Conservation (phyloP, 139 green algal species). For the Chlorella sp. region DNA sequence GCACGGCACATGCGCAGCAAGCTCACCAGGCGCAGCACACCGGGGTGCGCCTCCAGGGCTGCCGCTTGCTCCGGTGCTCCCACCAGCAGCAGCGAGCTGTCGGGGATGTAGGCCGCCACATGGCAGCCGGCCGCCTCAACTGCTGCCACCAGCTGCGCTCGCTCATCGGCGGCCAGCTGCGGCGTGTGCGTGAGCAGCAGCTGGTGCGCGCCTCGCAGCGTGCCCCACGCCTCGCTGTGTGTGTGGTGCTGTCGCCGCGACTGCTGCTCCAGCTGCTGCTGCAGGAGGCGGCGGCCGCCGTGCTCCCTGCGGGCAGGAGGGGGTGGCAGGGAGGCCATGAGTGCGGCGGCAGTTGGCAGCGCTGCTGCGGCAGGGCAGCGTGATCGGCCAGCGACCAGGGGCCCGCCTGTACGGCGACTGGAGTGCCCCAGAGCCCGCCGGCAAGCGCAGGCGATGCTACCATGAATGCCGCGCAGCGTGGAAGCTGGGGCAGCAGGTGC, state of each 20-base stretch:
- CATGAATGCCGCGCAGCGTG: no score
- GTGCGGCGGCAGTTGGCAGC: background rate
- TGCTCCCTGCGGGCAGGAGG: conserved; percentile 11
- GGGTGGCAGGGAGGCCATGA: background rate
- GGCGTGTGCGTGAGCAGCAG: conserved; percentile 27
- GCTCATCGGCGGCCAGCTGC: background rate
- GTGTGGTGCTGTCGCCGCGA: background rate
- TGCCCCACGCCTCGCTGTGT: background rate
- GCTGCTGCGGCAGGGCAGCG: background rate
- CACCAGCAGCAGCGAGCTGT: conserved; percentile 44
- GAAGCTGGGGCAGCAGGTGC: no score
- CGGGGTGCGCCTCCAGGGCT: background rate
- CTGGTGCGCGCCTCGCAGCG: conserved; percentile 7
- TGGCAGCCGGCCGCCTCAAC: background rate
- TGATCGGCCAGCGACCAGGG: no score
- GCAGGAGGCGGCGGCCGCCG: background rate
- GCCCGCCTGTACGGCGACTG: no score
- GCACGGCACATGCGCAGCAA: no score
- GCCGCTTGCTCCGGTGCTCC: background rate
- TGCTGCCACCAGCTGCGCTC: background rate
- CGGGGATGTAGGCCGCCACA: conserved; percentile 33
- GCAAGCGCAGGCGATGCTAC: no score
- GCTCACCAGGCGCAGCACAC: conserved; percentile 27
- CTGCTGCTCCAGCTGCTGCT: background rate
- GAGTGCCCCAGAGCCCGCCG: no score